Base-by-base conservation (phyloP, 2,329 filamentous ascomycete species). In the Neonectria punicea region DNA sequence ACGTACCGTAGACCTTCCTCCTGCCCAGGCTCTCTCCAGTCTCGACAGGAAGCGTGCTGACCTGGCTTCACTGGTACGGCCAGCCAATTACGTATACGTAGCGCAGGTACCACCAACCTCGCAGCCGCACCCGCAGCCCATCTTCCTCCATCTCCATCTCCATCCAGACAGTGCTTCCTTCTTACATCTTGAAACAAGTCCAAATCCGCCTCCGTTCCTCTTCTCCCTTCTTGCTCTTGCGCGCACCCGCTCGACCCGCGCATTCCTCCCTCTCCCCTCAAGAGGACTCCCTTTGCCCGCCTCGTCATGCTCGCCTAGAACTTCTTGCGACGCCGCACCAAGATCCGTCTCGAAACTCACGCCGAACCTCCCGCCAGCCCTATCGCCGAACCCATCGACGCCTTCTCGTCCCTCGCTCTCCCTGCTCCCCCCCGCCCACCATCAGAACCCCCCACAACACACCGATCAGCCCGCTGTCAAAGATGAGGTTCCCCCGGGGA, bases 401-500 rank as follows among this genome's bases (percentile, higher is more conserved):
- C 25, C 36, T 34, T 36, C 53, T 14, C 49, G 39, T 58, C 44
- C 43, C 44, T 50, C 41, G 61, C 34, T 22, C 53, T 53, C 49
- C 56, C 47, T 34, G 49, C 43, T 56, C 41, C 30, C 44, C 20
- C 25, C 25, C 49, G 30, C 39, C 57, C 49, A 13, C 61, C 50
- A 22, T 34, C 60, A 59, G 47, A 70, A 64, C 28, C 64, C 63
- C 58, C 65, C 65, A 54, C 50, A 18, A 56, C 58, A 60, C 57
- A 60, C 32, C 36, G 18, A 60, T 58, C 56, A 59, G 46, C 50
- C 58, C 44, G 28, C 30, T 53, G 54, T 66, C 74, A 83, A 69
- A 66, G 57, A 90, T 90, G 88, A 87, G 83, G 82, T 81, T 81
- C 72, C 85, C 85, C 79, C 72, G 83, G 70, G 83, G 83, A 73